phyloP scores from a whole-genome alignment of 73 alveolate species.

The Tetrahymena thermophila region DNA sequence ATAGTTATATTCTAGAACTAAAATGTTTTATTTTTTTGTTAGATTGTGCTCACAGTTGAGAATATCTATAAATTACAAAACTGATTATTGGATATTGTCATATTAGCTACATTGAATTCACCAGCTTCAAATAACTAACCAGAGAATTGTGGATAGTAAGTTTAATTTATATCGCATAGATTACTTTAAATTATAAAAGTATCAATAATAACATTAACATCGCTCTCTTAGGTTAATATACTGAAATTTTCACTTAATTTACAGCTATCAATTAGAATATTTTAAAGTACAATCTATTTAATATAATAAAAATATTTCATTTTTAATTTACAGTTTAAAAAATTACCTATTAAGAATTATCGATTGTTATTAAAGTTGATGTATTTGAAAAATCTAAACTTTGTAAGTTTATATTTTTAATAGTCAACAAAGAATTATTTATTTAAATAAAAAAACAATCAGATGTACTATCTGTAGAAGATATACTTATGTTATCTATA shows the following conservation, averaged over 20 bases:
- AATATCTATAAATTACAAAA: background rate
- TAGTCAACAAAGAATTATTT: too few species aligned
- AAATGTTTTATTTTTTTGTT: background rate
- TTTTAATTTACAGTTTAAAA: too few species aligned
- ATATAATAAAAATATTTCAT: too few species aligned
- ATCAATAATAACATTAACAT: background rate
- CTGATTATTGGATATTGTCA: background rate
- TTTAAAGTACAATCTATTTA: background rate
- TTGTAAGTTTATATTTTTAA: too few species aligned
- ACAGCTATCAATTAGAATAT: background rate
- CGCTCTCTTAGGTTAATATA: background rate
- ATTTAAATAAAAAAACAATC: too few species aligned
- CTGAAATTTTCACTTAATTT: background rate
- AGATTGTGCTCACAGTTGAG: background rate
- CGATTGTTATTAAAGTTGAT: too few species aligned
- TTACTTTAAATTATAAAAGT: background rate
- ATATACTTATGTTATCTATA: too few species aligned
- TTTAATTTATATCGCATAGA: background rate
- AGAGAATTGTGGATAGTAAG: background rate
- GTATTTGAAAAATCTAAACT: too few species aligned
- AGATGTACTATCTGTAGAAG: too few species aligned
- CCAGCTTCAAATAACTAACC: background rate
- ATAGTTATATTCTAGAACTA: background rate
- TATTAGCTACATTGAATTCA: background rate
- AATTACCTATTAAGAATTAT: too few species aligned